Evolutionary conservation across 2,329 filamentous ascomycete genomes (phyloP), one percentile per base, ranked within the genome.

Genomic region (Exophiala bonariae): DNA sequence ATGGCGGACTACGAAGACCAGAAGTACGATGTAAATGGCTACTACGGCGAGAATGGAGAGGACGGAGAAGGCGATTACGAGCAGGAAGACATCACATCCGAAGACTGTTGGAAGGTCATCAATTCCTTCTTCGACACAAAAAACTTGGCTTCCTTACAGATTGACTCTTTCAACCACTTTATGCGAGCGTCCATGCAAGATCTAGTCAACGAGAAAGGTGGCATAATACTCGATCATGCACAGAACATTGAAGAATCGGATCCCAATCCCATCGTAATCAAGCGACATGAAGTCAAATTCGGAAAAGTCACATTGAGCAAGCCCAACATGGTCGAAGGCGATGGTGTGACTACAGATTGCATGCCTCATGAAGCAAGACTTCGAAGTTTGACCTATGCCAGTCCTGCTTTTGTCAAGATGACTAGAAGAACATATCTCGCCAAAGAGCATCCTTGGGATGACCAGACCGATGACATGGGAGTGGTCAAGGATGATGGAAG

Each of bases 71-170:
- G 79, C 49, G 83, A 86, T 53, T 83, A 74, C 32, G 64, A 81
- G 28, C 81, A 84, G 53, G 73, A 78, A 50, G 76, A 76, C 59
- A 96, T 97, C 73, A 96, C 91, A 19, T 89, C 91, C 52, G 93
- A 97, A 75, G 95, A 99, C 72, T 96, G 90, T 76, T 99, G 95
- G 93, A 87, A 87, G 57, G 92, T 97, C 63, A 97, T 99, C 66
- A 90, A 88, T 47, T 87, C 93, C 8, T 97, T 96, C 76, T 99
- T 99, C 73, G 89, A 96, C 61, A 81, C 84, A 54, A 99, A 97
- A 72, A 92, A 93, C 62, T 80, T 99, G 23, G 93, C 96, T 17
- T 96, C 93, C 13, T 92, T 99, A 71, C 93, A 99, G 75, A 85
- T 97, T 54, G 92, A 97, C 67, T 99, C 95, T 0, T 99, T 96